Base-by-base conservation (phyloP, 2,329 filamentous ascomycete species). In the Blastomyces percursus region DNA sequence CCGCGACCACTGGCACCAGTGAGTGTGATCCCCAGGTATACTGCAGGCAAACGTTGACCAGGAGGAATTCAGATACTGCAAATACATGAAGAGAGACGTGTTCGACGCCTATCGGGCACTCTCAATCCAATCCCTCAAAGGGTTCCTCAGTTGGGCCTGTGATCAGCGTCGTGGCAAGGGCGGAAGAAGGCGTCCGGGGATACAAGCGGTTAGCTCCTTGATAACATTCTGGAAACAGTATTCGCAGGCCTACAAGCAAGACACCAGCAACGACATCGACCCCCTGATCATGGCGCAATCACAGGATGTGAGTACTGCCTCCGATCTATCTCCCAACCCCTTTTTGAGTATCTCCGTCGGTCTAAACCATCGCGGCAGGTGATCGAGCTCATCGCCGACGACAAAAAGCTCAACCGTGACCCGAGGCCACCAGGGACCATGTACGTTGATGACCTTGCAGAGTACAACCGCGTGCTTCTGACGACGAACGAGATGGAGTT, bases 101-200 rank as follows among this genome's bases (percentile, higher is more conserved):
- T 4, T 42, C 1, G 0, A 44, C 8, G 9, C 46, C 30, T 24
- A 24, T 21, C 11, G 5, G 12, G 12, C 46, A 5, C 46, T 50
- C 46, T 50, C 21, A 21, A 52, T 35, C 5, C 32, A 51, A 38
- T 60, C 44, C 4, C 24, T 60, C 11, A 62, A 64, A 64, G 64
- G 64, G 50, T 69, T 70, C 54, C 64, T 70, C 1, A 60, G 66
- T 30, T 68, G 32, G 67, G 63, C 59, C 24, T 61, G 68, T 2
- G 66, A 67, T 61, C 62, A 68, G 27, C 60, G 62, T 59, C 60
- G 57, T 6, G 66, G 66, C 9, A 70, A 70, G 57, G 61, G 67
- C 63, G 40, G 66, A 57, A 63, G 66, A 30, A 54, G 60, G 6
- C 54, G 66, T 4, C 60, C 46, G 44, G 48, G 62, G n/a, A 69